Evolutionary conservation across 1,139 yeast species (phyloP).

Genomic region (Kodamaea alishanica): DNA sequence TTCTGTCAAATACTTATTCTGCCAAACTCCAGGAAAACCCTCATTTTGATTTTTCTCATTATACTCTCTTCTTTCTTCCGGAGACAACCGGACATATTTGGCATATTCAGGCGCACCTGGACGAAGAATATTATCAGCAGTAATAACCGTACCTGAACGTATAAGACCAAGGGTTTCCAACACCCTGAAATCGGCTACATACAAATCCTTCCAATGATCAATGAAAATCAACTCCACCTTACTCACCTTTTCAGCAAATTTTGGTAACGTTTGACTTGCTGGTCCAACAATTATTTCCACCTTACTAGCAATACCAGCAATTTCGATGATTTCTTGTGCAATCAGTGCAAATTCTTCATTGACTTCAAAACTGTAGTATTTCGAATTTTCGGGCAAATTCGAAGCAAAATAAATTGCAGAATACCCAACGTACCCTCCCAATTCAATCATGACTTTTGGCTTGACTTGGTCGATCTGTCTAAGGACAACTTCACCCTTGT

Average conservation of each 20-base stretch:
- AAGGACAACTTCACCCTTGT: conserved; percentile 30
- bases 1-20: conserved; percentile 36
- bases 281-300: conserved; percentile 38
- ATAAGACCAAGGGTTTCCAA: conserved; percentile 39
- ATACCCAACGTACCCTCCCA: conserved; percentile 46
- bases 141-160: conserved; percentile 37
- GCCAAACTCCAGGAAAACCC: conserved; percentile 41
- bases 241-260: conserved; percentile 18
- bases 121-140: conserved; percentile 36
- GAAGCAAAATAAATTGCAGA: conserved; percentile 37
- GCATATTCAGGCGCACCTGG: conserved; percentile 44
- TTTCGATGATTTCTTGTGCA: conserved; percentile 27
- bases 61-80: conserved; percentile 31
- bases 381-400: conserved; percentile 24
- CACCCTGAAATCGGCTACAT: conserved; percentile 42
- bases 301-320: conserved; percentile 34
- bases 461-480: conserved; percentile 21
- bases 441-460: conserved; percentile 38
- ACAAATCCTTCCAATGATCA: conserved; percentile 39
- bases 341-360: conserved; percentile 32
- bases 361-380: conserved; percentile 38
- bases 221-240: conserved; percentile 37
- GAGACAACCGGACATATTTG: conserved; percentile 36
- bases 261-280: conserved; percentile 29
- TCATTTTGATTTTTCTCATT: conserved; percentile 24